Conservation (phyloP, 2,329 filamentous ascomycete species). For the Epichloe scottii region DNA sequence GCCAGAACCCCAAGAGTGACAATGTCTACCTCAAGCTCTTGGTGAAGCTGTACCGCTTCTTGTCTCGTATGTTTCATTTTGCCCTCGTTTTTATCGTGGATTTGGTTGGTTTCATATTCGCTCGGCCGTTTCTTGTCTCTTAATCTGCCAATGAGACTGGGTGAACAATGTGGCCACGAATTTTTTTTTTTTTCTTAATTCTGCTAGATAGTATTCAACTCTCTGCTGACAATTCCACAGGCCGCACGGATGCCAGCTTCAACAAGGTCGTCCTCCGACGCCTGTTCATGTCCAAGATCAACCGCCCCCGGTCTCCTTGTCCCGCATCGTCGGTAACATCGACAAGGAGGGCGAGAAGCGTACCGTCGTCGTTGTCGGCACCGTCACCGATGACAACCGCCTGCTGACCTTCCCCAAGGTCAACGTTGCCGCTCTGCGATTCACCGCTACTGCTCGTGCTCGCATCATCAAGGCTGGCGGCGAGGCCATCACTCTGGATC, state of each 20-base stretch:
- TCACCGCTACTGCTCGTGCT: slow-evolving; percentile 91
- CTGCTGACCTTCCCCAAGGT: slow-evolving; percentile 83
- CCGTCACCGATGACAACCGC: slow-evolving; percentile 96
- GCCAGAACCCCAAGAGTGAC: slow-evolving; percentile 93
- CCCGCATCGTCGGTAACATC: slow-evolving; percentile 67
- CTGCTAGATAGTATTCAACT: neutral
- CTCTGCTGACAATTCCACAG: slow-evolving; percentile 28
- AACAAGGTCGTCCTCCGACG: slow-evolving; percentile 98
- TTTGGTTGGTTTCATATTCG: too few relatives aligned
- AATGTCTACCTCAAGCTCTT: slow-evolving; percentile 96
- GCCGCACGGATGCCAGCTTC: slow-evolving; percentile 93
- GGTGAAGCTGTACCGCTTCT: slow-evolving; percentile 97
- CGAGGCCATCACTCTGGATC: slow-evolving; percentile 90
- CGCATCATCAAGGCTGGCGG: slow-evolving; percentile 89
- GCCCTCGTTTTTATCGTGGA: slow-evolving; percentile 26
- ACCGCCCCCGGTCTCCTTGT: slow-evolving; percentile 90
- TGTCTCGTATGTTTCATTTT: slow-evolving; percentile 55
- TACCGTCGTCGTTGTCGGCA: slow-evolving; percentile 88
- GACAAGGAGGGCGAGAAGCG: slow-evolving; percentile 57
- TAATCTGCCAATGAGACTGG: neutral
- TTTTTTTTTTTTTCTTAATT: neutral
- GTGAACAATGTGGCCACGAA: neutral
- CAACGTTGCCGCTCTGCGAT: slow-evolving; percentile 85
- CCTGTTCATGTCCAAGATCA: slow-evolving; percentile 97
- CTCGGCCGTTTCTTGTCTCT: neutral